These are phyloP conservation scores for Malassezia furfur DNA, from an alignment of 1,284 basidiomycete species.

Conservation along the genomic window DNA sequence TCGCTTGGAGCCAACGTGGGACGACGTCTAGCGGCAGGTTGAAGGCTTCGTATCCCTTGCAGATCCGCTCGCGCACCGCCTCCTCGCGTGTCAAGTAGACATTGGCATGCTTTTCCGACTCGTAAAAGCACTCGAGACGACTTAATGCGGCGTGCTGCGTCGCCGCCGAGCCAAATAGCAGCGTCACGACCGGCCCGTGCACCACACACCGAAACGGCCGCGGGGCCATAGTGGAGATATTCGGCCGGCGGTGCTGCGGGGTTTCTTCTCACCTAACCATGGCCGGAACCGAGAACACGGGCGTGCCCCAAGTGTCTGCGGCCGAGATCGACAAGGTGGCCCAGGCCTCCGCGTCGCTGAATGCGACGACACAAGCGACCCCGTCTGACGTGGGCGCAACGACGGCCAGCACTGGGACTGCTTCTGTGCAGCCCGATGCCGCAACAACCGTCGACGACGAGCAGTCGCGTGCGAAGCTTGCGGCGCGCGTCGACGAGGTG, in stretches of 20 bases:
- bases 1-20: slow-evolving; percentile 30
- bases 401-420: not conserved
- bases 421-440: not conserved
- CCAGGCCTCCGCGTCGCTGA: too few relatives aligned
- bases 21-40: slow-evolving; percentile 33
- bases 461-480: not conserved
- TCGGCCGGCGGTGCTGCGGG: not conserved
- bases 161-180: slow-evolving; percentile 28
- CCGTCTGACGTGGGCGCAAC: too few relatives aligned
- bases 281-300: not conserved
- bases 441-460: not conserved
- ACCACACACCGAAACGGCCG: slow-evolving; percentile 1
- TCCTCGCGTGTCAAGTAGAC: slow-evolving; percentile 25
- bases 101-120: slow-evolving; percentile 21
- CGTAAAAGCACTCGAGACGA: slow-evolving; percentile 41
- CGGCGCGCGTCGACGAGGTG: not conserved
- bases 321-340: not conserved
- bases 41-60: slow-evolving; percentile 41
- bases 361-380: too few relatives aligned
- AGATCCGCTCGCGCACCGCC: slow-evolving; percentile 25
- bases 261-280: not conserved
- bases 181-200: slow-evolving; percentile 29
- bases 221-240: not conserved
- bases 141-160: slow-evolving; percentile 36
- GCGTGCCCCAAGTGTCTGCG: not conserved